A percentile compares a stretch with the other conserved stretches of the same genome.
phyloP scores from a whole-genome alignment of 805 yeast genomes.

The Wickerhamiella australiensis region DNA sequence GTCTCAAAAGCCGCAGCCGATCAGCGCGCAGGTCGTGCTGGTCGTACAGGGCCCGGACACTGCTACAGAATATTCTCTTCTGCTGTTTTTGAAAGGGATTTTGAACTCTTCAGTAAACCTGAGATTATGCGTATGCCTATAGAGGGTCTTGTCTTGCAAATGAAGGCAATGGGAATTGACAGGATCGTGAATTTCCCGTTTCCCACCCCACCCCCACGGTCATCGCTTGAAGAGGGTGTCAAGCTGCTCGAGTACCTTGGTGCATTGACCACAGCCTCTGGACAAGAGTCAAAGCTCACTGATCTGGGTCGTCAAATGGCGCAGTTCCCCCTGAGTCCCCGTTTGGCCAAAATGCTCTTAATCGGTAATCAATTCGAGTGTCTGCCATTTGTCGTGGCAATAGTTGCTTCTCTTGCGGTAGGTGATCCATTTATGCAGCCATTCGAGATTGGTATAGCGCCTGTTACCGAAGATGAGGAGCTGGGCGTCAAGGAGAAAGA shows the following conservation, averaged over 20 bases:
- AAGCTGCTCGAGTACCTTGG: constrained; percentile 58
- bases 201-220: constrained; percentile 79
- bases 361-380: constrained; percentile 81
- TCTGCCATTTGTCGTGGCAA: constrained; percentile 76
- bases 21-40: constrained; percentile 95
- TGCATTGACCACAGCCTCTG: constrained; percentile 43
- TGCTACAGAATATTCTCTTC: constrained; percentile 87
- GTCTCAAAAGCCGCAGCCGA: constrained; percentile 89
- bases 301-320: constrained; percentile 78
- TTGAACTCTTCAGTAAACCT: constrained; percentile 70
- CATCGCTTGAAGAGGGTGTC: constrained; percentile 51
- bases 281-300: constrained; percentile 44
- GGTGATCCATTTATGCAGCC: constrained; percentile 70
- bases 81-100: constrained; percentile 81
- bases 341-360: constrained; percentile 80
- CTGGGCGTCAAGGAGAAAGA: constrained; percentile 17
- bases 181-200: constrained; percentile 86
- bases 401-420: constrained; percentile 84
- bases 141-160: constrained; percentile 85
- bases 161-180: constrained; percentile 96
- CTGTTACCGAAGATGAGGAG: constrained; percentile 23
- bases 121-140: constrained; percentile 93
- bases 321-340: constrained; percentile 81
- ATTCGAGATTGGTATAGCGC: constrained; percentile 9
- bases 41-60: constrained; percentile 98